Percentiles rank a stretch among this genome's conserved stretches.
Evolutionary conservation across 768 basidiomycete genomes (phyloP).

Genomic region (Plicaturopsis crispa): DNA sequence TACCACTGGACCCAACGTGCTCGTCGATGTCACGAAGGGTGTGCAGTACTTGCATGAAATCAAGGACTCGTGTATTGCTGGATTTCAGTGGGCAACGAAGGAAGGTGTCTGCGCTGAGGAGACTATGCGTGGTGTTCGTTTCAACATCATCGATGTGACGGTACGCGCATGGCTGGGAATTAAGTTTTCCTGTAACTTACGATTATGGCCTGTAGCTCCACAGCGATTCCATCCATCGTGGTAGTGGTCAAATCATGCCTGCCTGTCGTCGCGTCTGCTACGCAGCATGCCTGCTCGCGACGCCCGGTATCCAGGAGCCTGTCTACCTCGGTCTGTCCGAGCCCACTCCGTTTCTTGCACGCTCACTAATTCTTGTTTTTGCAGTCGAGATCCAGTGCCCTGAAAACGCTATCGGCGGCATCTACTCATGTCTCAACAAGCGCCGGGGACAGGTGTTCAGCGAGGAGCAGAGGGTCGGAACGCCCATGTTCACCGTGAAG

Average conservation of each 20-base stretch:
- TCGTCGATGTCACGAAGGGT: conserved; percentile 65
- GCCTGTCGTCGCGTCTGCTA: conserved; percentile 58
- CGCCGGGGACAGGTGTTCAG: conserved; percentile 63
- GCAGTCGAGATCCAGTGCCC: conserved; percentile 61
- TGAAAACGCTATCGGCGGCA: conserved; percentile 61
- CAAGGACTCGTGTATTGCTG: conserved; percentile 67
- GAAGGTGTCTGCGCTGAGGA: conserved; percentile 59
- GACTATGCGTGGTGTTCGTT: conserved; percentile 62
- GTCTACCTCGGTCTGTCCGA: conserved; percentile 44
- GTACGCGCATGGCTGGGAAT: conserved; percentile 18
- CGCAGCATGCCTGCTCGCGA: conserved; percentile 55
- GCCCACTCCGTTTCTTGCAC: neutral
- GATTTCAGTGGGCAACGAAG: conserved; percentile 72
- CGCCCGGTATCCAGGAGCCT: conserved; percentile 57
- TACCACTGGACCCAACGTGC: conserved; percentile 56
- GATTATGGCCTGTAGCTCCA: conserved; percentile 34
- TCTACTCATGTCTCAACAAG: conserved; percentile 53
- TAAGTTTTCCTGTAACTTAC: neutral
- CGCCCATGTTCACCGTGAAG: conserved; percentile 70
- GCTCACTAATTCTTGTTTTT: conserved; percentile 4
- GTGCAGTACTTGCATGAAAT: conserved; percentile 67
- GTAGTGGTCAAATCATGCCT: conserved; percentile 65
- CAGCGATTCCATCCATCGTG: conserved; percentile 66
- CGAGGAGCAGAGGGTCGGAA: conserved; percentile 59
- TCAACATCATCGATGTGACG: conserved; percentile 59